Base-by-base conservation (phyloP, 768 basidiomycete species). In the Leccinum sublutescens region DNA sequence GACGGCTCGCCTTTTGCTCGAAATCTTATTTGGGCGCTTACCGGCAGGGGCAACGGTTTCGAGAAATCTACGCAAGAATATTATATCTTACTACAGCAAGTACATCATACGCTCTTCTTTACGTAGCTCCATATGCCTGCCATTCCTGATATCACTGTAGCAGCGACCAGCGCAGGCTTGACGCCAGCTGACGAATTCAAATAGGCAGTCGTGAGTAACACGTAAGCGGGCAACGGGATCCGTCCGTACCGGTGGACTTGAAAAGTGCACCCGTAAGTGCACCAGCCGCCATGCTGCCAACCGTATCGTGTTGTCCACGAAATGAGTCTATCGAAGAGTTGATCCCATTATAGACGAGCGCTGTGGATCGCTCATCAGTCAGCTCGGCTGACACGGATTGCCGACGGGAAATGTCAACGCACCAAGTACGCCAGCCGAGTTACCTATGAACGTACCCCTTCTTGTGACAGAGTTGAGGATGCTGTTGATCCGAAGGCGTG, bases 381-480 rank as follows among this genome's bases (percentile, higher is more conserved):
- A 79, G 75, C 72, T 72, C 69, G 71, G 55, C 52, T 61, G 54
- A 31, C 60, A 53, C 25, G 52, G 40, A 47, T 56, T 65, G 67
- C 70, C 70, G 68, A 71, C 69, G 71, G 68, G 62, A 66, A 74
- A 62, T 66, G 63, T 59, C 63, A 72, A 83, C 91, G 75, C 69
- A 98, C 97, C 97, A 63, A 98, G 80, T 62, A 98, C 92, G 74
- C 97, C 97, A 73, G 95, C 92, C 70, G 94, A 97, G 80, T 98
- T 99, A 70, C 95, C 97, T 76, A 97, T 88, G 78, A 96, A 97
- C 50, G 93, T 96, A 33, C 97, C 97, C 77, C 97, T 85, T 78
- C 96, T 81, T 61, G 97, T 98, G 74, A 96, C 86, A 72, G 93
- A 91, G 82, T 98, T 99, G 66, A 99, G 83, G 61, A 99, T 78